Conservation (phyloP, 345 rosid species). For the Eutrema yunnanense region DNA sequence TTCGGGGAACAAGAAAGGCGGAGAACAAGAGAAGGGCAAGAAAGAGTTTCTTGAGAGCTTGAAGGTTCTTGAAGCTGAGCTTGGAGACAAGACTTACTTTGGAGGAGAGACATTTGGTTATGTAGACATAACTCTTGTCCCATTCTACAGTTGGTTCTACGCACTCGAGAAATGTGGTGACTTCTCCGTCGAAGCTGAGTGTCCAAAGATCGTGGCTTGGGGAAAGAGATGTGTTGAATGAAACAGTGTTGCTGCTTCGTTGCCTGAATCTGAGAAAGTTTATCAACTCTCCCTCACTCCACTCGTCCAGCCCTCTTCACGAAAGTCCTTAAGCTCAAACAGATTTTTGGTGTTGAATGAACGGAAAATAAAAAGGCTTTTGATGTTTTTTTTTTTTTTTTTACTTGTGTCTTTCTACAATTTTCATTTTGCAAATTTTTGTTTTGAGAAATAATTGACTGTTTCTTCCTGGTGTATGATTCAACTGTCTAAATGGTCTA, state of each 20-base stretch:
- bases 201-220: conserved; percentile 32
- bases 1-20: conserved; percentile 33
- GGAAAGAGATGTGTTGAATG: conserved; percentile 28
- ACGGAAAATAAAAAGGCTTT: not conserved
- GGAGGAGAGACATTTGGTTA: conserved; percentile 30
- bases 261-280: conserved; percentile 29
- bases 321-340: no score
- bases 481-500: not conserved
- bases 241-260: conserved; percentile 22
- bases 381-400: not conserved
- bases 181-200: conserved; percentile 27
- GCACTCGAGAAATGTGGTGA: conserved; percentile 26
- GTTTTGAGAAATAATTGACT: not conserved
- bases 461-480: not conserved
- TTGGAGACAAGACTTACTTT: conserved; percentile 29
- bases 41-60: conserved; percentile 26
- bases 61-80: conserved; percentile 32
- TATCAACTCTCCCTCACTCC: no score
- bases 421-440: not conserved
- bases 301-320: no score
- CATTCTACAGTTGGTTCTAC: conserved; percentile 33
- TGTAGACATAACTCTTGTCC: conserved; percentile 31
- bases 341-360: no score
- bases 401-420: not conserved
- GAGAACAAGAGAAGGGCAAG: conserved; percentile 27